Base-by-base conservation (phyloP, 2,329 filamentous ascomycete species). In the Didymella exigua region DNA sequence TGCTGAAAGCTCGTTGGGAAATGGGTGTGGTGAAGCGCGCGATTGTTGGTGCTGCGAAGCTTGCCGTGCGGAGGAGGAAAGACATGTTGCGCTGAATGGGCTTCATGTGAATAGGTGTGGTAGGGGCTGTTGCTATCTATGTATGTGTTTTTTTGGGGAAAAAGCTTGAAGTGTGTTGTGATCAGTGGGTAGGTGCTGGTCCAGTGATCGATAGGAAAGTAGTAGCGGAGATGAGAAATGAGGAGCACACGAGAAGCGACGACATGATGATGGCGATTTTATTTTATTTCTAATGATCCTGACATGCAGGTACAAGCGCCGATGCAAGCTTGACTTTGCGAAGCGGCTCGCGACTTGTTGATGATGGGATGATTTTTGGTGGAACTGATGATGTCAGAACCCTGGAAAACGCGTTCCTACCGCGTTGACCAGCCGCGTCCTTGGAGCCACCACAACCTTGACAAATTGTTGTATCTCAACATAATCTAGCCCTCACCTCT, bases 351-450 rank as follows among this genome's bases (percentile, higher is more conserved):
- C 40, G 34, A 27, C 14, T 46, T 49, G 18, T 55, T 42, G 42
- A 55, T 55, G 52, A 50, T 55, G 52, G 29, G 52, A 46, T 47
- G 30, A 37, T 47, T 34, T 48, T 42, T 45, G 31, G 47, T 55
- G 51, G 56, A 58, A 46, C 46, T 51, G 37, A 58, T 58, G 56
- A 58, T 55, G 56, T 58, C 56, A 58, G 47, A 27, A 55, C 27
- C 31, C 29, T 42, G 18, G 19, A 14, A n/a, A 18, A 37, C 41
- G 36, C 41, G 42, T 34, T 50, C 27, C 11, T n/a, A 23, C 36
- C 36, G 46, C 41, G 40, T 49, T 30, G 41, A 49, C 36, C 23
- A 54, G 24, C 36, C n/a, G 16, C 16, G n/a, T 18, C 16, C 6
- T 7, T 30, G 26, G 6, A 24, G 29, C 27, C 18, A 40, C 16